These are phyloP conservation scores for Periglandula ipomoeae DNA, from an alignment of 2,329 filamentous ascomycete genomes.

Conservation along the genomic window DNA sequence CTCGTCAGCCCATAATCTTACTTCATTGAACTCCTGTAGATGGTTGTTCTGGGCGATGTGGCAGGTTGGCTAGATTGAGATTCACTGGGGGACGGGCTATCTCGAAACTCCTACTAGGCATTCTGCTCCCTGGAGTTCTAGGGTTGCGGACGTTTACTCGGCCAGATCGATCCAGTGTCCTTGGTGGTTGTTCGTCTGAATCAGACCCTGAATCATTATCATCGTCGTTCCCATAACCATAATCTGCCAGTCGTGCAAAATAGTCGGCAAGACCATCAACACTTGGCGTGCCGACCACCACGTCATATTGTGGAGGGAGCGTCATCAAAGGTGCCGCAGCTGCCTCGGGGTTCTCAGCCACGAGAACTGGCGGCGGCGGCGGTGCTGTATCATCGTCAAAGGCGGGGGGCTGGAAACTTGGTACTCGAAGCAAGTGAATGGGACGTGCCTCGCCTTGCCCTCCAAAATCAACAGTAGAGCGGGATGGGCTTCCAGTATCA, in stretches of 20 bases:
- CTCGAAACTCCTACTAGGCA: constrained; percentile 49
- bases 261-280: constrained; percentile 74
- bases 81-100: constrained; percentile 31
- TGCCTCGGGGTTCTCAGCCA: constrained; percentile 13
- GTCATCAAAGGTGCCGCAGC: constrained; percentile 44
- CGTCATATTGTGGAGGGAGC: constrained; percentile 77
- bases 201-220: constrained; percentile 33
- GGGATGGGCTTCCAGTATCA: constrained; percentile 12
- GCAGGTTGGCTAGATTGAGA: background rate
- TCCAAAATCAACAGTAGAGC: constrained; percentile 6
- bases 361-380: constrained; percentile 22
- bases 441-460: constrained; percentile 45
- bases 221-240: constrained; percentile 38
- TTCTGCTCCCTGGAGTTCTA: constrained; percentile 42
- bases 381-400: constrained; percentile 63
- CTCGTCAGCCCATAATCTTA: background rate
- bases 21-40: background rate
- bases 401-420: constrained; percentile 79
- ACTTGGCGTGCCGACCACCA: constrained; percentile 60
- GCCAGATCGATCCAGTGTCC: constrained; percentile 41
- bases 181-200: constrained; percentile 32
- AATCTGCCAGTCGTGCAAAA: constrained; percentile 69
- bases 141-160: constrained; percentile 51
- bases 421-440: constrained; percentile 74
- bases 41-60: background rate